phyloP scores from a whole-genome alignment of 2,329 filamentous ascomycete species.

The Pestalotiopsis sp. region DNA sequence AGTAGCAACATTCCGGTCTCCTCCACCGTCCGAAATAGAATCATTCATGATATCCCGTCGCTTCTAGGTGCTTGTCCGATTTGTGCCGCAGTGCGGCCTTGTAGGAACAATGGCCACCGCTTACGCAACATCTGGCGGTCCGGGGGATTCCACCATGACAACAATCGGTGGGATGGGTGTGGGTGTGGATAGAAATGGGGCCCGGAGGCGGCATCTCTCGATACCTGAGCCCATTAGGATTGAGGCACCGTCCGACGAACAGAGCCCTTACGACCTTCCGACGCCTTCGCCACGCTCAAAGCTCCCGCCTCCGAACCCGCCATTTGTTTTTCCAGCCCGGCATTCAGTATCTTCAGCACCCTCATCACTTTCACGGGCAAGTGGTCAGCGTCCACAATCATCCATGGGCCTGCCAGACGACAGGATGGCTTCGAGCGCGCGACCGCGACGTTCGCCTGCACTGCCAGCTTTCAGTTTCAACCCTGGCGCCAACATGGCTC shows the following conservation, averaged over 20 bases:
- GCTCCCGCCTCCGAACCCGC: slow-evolving; percentile 61
- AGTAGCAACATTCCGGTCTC: neutral
- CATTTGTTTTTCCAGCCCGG: slow-evolving; percentile 64
- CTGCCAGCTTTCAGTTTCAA: slow-evolving; percentile 37
- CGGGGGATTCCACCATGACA: slow-evolving; percentile 27
- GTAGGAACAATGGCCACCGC: slow-evolving; percentile 34
- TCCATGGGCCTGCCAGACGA: slow-evolving; percentile 44
- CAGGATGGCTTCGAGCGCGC: slow-evolving; percentile 13
- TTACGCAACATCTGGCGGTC: slow-evolving; percentile 38
- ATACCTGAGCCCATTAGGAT: slow-evolving; percentile 29
- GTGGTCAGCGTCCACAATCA: slow-evolving; percentile 55
- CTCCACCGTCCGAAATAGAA: neutral
- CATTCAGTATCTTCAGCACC: slow-evolving; percentile 51
- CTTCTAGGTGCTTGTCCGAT: slow-evolving; percentile 28
- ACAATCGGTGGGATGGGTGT: slow-evolving; percentile 6
- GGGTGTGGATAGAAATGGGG: slow-evolving; percentile 23
- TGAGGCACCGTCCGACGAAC: slow-evolving; percentile 28
- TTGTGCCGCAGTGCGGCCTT: slow-evolving; percentile 34
- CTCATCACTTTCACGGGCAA: slow-evolving; percentile 50
- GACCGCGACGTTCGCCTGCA: slow-evolving; percentile 25
- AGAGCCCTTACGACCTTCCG: slow-evolving; percentile 28
- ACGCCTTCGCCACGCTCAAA: slow-evolving; percentile 37
- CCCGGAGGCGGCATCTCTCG: slow-evolving; percentile 26
- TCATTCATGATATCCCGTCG: slow-evolving; percentile 27
- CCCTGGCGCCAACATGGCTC: slow-evolving; percentile 33